Conservation (phyloP, 2,329 filamentous ascomycete species). For the Didymella sp. region DNA sequence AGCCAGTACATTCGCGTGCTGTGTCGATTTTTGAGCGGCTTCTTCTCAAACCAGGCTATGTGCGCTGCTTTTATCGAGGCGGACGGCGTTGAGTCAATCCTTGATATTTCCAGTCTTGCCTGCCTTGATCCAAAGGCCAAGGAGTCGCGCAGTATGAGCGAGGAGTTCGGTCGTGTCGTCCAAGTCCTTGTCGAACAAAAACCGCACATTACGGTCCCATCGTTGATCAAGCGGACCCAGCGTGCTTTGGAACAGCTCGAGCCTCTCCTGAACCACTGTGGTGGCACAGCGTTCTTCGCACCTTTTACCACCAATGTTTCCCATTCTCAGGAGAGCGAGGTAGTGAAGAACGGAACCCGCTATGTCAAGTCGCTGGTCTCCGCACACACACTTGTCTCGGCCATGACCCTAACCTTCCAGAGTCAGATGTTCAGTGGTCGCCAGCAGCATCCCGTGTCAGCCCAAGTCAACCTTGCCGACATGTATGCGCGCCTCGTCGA, state of each 20-base stretch:
- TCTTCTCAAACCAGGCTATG: conserved; percentile 76
- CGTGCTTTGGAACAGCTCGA: conserved; percentile 71
- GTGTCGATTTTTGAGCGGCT: conserved; percentile 77
- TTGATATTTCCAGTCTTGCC: conserved; percentile 83
- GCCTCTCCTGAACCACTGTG: conserved; percentile 66
- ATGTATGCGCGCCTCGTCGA: conserved; percentile 78
- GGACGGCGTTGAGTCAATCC: conserved; percentile 80
- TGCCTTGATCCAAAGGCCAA: conserved; percentile 78
- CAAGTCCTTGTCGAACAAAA: conserved; percentile 81
- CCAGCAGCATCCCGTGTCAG: conserved; percentile 69
- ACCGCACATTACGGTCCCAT: conserved; percentile 80
- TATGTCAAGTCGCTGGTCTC: conserved; percentile 80
- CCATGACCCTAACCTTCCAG: conserved; percentile 76
- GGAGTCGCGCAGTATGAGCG: conserved; percentile 65
- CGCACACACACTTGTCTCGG: conserved; percentile 76
- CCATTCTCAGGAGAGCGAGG: conserved; percentile 36
- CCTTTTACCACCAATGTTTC: conserved; percentile 58
- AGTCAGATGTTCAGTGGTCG: conserved; percentile 68
- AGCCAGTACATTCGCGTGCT: conserved; percentile 77
- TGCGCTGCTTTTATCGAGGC: conserved; percentile 76
- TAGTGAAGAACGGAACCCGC: conserved; percentile 70
- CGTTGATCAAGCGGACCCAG: conserved; percentile 77
- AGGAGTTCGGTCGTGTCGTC: conserved; percentile 75
- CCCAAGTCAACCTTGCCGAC: conserved; percentile 81
- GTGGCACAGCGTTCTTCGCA: conserved; percentile 70